Percentiles rank a stretch among this genome's conserved stretches.
phyloP scores from a whole-genome alignment of 768 basidiomycete genomes.

The Holtermanniella nyarrowii region DNA sequence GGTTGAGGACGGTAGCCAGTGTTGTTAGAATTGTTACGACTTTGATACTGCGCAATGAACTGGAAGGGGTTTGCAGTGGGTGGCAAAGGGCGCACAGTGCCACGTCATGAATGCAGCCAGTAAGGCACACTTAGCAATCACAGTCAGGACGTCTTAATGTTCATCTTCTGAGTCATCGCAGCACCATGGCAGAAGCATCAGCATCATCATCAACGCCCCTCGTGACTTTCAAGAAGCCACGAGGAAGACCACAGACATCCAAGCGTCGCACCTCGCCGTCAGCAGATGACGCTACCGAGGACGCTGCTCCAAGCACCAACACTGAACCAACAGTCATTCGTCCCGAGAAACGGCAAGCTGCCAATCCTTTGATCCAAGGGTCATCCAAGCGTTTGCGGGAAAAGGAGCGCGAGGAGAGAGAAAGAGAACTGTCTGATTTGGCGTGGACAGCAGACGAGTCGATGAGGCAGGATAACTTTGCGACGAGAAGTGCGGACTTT shows the following conservation, averaged over 20 bases:
- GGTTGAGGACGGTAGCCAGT: neutral
- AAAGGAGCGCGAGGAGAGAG: conserved; percentile 44
- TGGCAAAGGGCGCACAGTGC: neutral
- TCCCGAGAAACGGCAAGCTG: conserved; percentile 57
- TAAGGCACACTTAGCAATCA: too few relatives aligned
- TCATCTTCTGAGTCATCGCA: too few relatives aligned
- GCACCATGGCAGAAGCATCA: conserved; percentile 6
- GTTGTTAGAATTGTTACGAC: neutral
- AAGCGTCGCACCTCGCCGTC: conserved; percentile 9
- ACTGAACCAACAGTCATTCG: conserved; percentile 50
- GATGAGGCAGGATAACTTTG: conserved; percentile 58
- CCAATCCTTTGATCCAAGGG: conserved; percentile 67
- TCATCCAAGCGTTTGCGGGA: conserved; percentile 52
- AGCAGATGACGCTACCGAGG: conserved; percentile 4
- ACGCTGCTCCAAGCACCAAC: neutral
- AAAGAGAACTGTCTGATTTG: conserved; percentile 43
- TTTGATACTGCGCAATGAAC: neutral
- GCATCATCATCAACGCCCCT: conserved; percentile 13
- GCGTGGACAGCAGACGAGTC: conserved; percentile 48
- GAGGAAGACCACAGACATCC: conserved; percentile 16
- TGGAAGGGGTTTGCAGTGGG: neutral
- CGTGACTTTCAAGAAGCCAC: conserved; percentile 76
- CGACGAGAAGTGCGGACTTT: conserved; percentile 55
- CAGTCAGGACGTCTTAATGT: too few relatives aligned
- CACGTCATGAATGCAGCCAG: too few relatives aligned